A percentile compares a stretch with the other conserved stretches of the same genome.
Conservation (phyloP, 2,329 filamentous ascomycete genomes). For the Xylariaceae sp. region DNA sequence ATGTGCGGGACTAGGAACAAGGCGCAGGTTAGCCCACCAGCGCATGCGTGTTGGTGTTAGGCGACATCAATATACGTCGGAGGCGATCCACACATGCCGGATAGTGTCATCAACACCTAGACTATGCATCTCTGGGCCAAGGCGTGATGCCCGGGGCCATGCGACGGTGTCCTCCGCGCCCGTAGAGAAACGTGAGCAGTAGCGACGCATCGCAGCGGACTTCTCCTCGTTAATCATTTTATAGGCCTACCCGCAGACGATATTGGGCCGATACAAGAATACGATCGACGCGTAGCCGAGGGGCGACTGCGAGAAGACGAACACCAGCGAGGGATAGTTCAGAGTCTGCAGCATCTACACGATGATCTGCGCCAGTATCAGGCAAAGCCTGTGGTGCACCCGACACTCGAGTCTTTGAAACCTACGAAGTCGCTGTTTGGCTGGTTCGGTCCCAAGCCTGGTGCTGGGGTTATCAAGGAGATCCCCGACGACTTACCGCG, state of each 20-base stretch:
- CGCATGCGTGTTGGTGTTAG: constrained; percentile 16
- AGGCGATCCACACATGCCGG: constrained; percentile 4
- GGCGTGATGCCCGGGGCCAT: constrained; percentile 10
- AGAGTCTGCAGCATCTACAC: constrained; percentile 84
- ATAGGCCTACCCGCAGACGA: constrained; percentile 24
- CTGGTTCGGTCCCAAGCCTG: constrained; percentile 51
- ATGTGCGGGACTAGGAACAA: constrained; percentile 10
- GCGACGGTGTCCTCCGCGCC: constrained; percentile 15
- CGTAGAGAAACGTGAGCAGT: constrained; percentile 16
- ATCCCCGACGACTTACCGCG: constrained; percentile 76
- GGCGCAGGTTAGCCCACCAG: constrained; percentile 8
- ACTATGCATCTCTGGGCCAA: constrained; percentile 3
- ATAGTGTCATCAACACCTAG: constrained; percentile 1
- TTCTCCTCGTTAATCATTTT: background rate
- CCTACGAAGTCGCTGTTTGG: constrained; percentile 54
- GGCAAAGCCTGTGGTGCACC: constrained; percentile 70
- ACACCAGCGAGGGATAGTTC: constrained; percentile 88
- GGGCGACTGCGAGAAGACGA: constrained; percentile 80
- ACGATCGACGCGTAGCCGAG: constrained; percentile 72
- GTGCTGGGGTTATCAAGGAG: constrained; percentile 36
- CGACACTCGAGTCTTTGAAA: constrained; percentile 67
- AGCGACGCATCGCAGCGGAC: background rate
- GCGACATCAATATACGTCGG: constrained; percentile 10
- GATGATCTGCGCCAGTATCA: constrained; percentile 72
- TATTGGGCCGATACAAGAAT: constrained; percentile 78